Conservation (phyloP, 148 eudicot species). For the Fagopyrum tataricum region DNA sequence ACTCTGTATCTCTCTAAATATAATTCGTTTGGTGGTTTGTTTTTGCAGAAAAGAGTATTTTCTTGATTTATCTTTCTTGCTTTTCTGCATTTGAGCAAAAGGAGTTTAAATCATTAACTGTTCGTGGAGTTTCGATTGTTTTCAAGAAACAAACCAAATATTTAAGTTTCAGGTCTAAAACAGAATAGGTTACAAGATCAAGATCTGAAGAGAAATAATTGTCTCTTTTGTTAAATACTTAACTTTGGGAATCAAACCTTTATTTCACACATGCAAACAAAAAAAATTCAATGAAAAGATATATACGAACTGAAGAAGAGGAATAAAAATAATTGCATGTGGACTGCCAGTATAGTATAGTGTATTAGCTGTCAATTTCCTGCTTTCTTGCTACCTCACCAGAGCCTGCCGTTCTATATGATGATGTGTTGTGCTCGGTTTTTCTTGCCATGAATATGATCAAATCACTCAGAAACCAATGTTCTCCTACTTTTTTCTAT, state of each 20-base stretch:
- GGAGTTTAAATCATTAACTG: not conserved
- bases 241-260: no score
- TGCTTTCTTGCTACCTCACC: not conserved
- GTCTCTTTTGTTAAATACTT: not conserved
- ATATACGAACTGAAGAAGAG: not conserved
- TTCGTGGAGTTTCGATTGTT: not conserved
- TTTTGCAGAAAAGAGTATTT: not conserved
- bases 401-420: not conserved
- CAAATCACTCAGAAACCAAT: not conserved
- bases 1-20: not conserved
- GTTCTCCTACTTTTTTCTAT: not conserved
- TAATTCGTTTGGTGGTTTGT: not conserved
- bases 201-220: not conserved
- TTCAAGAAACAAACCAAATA: not conserved
- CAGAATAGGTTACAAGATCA: not conserved
- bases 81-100: not conserved
- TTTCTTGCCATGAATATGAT: not conserved
- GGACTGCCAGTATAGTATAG: not conserved
- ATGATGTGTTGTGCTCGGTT: not conserved
- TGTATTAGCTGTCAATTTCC: not conserved
- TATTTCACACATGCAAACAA: not conserved
- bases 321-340: not conserved
- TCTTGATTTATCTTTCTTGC: not conserved
- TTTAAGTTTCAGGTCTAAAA: not conserved
- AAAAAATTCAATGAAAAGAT: not conserved